phyloP scores from a whole-genome alignment of 1,139 yeast species.

The Dujonia santamariae region DNA sequence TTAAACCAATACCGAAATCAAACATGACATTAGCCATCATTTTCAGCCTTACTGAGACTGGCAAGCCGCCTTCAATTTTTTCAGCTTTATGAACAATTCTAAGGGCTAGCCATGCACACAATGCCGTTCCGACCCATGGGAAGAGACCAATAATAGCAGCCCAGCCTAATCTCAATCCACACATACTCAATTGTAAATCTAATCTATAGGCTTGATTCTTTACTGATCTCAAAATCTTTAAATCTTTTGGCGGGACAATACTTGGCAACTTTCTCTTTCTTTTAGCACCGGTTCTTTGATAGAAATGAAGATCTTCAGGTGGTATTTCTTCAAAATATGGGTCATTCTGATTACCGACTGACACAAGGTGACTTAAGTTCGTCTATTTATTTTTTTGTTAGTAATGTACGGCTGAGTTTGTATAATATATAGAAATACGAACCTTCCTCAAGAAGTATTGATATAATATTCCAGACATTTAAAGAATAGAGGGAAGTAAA shows the following conservation, averaged over 20 bases:
- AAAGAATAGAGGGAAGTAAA: too few species aligned
- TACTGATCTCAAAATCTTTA: slow-evolving; percentile 49
- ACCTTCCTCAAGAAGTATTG: slow-evolving; percentile 38
- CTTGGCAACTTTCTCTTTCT: slow-evolving; percentile 51
- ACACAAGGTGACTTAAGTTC: slow-evolving; percentile 31
- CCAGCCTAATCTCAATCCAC: slow-evolving; percentile 73
- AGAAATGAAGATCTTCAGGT: slow-evolving; percentile 41
- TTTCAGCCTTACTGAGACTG: slow-evolving; percentile 40
- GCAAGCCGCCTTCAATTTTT: slow-evolving; percentile 64
- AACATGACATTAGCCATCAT: slow-evolving; percentile 61
- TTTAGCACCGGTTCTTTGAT: slow-evolving; percentile 45
- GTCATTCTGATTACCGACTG: slow-evolving; percentile 28
- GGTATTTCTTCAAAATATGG: slow-evolving; percentile 52
- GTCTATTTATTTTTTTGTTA: slow-evolving; percentile 27
- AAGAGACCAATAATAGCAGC: slow-evolving; percentile 66
- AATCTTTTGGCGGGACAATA: slow-evolving; percentile 53
- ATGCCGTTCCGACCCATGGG: slow-evolving; percentile 61
- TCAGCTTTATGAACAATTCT: slow-evolving; percentile 49
- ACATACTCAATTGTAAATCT: slow-evolving; percentile 59
- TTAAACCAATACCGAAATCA: slow-evolving; percentile 67
- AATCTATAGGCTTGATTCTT: slow-evolving; percentile 61
- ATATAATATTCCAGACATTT: slow-evolving; percentile 25
- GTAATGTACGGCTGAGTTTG: slow-evolving; percentile 4
- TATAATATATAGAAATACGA: slow-evolving; percentile 15
- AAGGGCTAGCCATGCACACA: slow-evolving; percentile 50